phyloP scores from a whole-genome alignment of 2,329 filamentous ascomycete species.

The Ceratocystis papillata region DNA sequence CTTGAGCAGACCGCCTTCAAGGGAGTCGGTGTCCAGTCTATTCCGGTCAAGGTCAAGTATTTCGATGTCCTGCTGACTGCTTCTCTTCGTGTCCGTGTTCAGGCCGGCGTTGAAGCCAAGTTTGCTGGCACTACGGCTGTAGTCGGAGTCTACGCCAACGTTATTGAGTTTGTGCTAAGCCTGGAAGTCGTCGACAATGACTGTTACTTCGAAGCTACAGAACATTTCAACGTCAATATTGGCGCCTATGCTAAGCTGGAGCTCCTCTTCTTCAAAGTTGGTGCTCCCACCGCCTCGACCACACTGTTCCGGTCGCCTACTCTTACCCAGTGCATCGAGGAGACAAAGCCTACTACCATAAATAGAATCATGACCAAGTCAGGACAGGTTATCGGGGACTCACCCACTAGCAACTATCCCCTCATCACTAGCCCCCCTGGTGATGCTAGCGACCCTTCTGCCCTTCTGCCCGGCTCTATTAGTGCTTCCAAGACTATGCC shows the following conservation, averaged over 20 bases:
- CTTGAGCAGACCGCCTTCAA: constrained; percentile 39
- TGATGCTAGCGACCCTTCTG: background rate
- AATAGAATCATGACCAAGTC: constrained; percentile 3
- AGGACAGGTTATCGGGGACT: background rate
- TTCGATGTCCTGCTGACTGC: constrained; percentile 40
- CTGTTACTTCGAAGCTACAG: constrained; percentile 32
- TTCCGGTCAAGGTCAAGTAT: constrained; percentile 39
- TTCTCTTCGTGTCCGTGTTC: constrained; percentile 41
- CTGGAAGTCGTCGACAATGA: constrained; percentile 31
- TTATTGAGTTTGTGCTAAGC: constrained; percentile 43
- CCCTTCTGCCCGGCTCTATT: background rate
- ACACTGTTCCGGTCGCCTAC: constrained; percentile 33
- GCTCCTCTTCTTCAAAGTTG: constrained; percentile 33
- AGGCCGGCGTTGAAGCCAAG: constrained; percentile 35
- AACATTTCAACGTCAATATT: constrained; percentile 35
- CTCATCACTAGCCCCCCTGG: background rate
- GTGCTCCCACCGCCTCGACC: constrained; percentile 36
- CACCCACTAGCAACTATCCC: background rate
- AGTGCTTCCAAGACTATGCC: background rate
- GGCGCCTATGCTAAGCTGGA: constrained; percentile 34
- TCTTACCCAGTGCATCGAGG: constrained; percentile 32
- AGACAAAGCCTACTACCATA: constrained; percentile 18
- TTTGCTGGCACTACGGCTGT: constrained; percentile 36
- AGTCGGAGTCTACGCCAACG: constrained; percentile 40
- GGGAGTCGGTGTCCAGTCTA: constrained; percentile 35